phyloP scores from a whole-genome alignment of 2,329 filamentous ascomycete genomes.

The Trematosphaeria pertusa region DNA sequence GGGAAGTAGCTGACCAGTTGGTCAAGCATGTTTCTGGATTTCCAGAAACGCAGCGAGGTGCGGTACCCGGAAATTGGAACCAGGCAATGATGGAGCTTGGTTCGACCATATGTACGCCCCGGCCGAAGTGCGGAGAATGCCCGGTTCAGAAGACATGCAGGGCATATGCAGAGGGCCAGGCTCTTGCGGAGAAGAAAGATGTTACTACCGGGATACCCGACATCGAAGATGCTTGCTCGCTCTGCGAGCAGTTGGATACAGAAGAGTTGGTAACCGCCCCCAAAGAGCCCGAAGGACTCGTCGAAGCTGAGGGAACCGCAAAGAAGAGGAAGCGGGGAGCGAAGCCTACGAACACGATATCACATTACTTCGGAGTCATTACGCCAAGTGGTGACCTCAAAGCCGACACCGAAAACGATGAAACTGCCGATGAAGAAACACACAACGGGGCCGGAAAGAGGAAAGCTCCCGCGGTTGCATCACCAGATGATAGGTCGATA shows the following conservation, averaged over 20 bases:
- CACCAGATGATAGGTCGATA: slow-evolving; percentile 18
- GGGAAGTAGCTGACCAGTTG: slow-evolving; percentile 64
- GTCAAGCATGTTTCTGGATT: slow-evolving; percentile 58
- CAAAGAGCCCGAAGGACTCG: slow-evolving; percentile 19
- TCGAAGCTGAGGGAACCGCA: slow-evolving; percentile 2
- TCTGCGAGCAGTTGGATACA: slow-evolving; percentile 37
- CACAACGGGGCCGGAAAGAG: slow-evolving; percentile 28
- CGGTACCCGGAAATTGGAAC: slow-evolving; percentile 66
- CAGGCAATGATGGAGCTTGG: slow-evolving; percentile 72
- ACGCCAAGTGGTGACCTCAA: slow-evolving; percentile 22
- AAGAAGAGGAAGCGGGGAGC: slow-evolving; percentile 34
- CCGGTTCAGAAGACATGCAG: slow-evolving; percentile 42
- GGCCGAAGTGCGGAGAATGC: slow-evolving; percentile 60
- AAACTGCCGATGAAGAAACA: background rate
- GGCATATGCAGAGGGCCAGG: slow-evolving; percentile 40
- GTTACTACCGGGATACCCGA: slow-evolving; percentile 20
- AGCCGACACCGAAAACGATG: slow-evolving; percentile 5
- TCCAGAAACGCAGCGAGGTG: slow-evolving; percentile 48
- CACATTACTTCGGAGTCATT: slow-evolving; percentile 36
- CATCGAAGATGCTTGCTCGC: slow-evolving; percentile 40
- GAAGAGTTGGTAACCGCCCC: slow-evolving; percentile 35
- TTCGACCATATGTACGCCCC: slow-evolving; percentile 67
- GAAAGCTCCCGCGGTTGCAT: slow-evolving; percentile 21
- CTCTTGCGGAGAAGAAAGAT: slow-evolving; percentile 24
- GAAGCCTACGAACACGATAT: slow-evolving; percentile 33